Base-by-base conservation (phyloP, 2,329 filamentous ascomycete species). In the Rutstroemia sp. region DNA sequence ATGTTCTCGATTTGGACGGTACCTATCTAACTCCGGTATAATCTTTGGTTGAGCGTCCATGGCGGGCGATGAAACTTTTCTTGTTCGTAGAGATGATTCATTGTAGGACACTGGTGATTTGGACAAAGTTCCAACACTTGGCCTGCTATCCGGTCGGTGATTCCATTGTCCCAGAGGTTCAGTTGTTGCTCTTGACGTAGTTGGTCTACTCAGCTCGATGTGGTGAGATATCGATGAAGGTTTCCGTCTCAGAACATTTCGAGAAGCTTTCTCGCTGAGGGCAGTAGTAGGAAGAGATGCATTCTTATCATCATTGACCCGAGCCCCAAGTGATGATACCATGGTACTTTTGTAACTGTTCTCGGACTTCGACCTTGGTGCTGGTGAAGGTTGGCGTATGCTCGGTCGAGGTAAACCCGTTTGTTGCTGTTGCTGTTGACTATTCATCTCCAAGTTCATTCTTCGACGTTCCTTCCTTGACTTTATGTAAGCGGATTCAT, bases 1-100 rank as follows among this genome's bases (percentile, higher is more conserved):
- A 0, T 72, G 73, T 5, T 72, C 71, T 51, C 73, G 70, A 50
- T 76, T 67, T 54, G 77, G 72, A 61, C 80, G 74, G 65, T 86
- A 86, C 34, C 82, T 76, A 66, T 86, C 82, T 18, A 86, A 69
- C 62, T 86, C 82, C 2, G 82, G 82, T 60, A 68, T 66, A 14
- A 69, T 59, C 80, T 81, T 54, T 80, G 62, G 63, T 37, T 50
- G 45, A 10, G 61, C 60, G 21, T 60, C 62, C n/a, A 52, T 53
- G 18, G 54, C 52, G 12, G 61, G 59, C 38, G 59, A 51, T 37
- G 51, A 56, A 44, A 55, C 58, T 9, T 62, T 57, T 53, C 60
- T 59, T 4, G 59, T 54, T 54, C 63, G 76, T 12, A 73, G 75
- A 41, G 77, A 73, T 6, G 75, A 70, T 21, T 73, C 54, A 73